Percentiles rank a stretch among this genome's conserved stretches.
These are phyloP conservation scores for Schwanniomyces polymorphus DNA, from an alignment of 805 yeast genomes.

Conservation along the genomic window DNA sequence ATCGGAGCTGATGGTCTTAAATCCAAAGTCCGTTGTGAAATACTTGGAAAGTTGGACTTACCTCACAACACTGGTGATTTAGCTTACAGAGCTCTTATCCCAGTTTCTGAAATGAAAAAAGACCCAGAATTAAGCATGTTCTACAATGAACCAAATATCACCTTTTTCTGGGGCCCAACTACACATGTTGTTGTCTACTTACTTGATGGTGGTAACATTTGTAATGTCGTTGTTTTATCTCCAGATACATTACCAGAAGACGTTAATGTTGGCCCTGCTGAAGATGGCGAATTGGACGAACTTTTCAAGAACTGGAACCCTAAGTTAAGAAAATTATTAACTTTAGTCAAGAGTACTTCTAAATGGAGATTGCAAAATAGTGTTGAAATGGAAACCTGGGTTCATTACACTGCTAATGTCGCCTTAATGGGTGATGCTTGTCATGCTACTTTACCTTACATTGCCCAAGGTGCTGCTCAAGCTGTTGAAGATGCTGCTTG, in stretches of 20 bases:
- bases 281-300: slow-evolving; percentile 18
- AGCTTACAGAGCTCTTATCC: slow-evolving; percentile 24
- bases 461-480: slow-evolving; percentile 33
- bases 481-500: slow-evolving; percentile 34
- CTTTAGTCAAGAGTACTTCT: slow-evolving; percentile 15
- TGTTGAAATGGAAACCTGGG: slow-evolving; percentile 23
- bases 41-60: slow-evolving; percentile 19
- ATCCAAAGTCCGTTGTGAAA: slow-evolving; percentile 16
- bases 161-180: slow-evolving; percentile 31
- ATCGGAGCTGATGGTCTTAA: slow-evolving; percentile 27
- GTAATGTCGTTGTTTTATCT: slow-evolving; percentile 26
- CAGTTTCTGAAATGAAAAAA: slow-evolving; percentile 13
- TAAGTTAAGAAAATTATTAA: slow-evolving; percentile 15
- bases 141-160: slow-evolving; percentile 20
- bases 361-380: slow-evolving; percentile 28
- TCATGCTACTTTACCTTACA: slow-evolving; percentile 35
- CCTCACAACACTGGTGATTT: slow-evolving; percentile 26
- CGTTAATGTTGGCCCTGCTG: slow-evolving; percentile 15
- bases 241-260: slow-evolving; percentile 26
- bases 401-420: slow-evolving; percentile 22
- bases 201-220: slow-evolving; percentile 22
- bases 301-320: slow-evolving; percentile 30
- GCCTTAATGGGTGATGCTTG: slow-evolving; percentile 33
- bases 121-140: slow-evolving; percentile 17
- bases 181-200: slow-evolving; percentile 27